Evolutionary conservation across 768 basidiomycete genomes (phyloP).

Genomic region (Leucocoprinus sp.): DNA sequence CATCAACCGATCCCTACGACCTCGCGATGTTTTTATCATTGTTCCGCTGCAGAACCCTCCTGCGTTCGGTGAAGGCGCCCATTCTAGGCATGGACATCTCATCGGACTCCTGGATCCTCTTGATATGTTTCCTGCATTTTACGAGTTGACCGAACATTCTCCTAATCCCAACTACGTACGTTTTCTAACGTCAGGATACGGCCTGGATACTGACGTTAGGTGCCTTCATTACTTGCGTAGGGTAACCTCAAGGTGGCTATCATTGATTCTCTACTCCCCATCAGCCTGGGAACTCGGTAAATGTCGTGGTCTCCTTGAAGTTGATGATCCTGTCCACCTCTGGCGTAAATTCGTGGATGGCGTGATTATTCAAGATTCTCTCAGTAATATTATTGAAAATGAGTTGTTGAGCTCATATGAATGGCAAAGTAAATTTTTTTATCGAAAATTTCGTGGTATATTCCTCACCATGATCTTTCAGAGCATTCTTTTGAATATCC

Average conservation of each 20-base stretch:
- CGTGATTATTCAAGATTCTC: slow-evolving; percentile 23
- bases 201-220: not conserved
- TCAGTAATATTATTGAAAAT: slow-evolving; percentile 27
- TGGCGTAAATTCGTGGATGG: slow-evolving; percentile 38
- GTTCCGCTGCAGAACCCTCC: slow-evolving; percentile 40
- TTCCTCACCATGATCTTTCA: slow-evolving; percentile 13
- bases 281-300: slow-evolving; percentile 32
- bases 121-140: slow-evolving; percentile 45
- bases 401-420: slow-evolving; percentile 35
- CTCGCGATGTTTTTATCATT: slow-evolving; percentile 38
- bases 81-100: slow-evolving; percentile 27
- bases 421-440: slow-evolving; percentile 30
- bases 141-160: slow-evolving; percentile 19
- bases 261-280: slow-evolving; percentile 23
- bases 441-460: not conserved
- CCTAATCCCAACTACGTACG: not conserved
- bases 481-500: slow-evolving; percentile 32
- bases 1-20: slow-evolving; percentile 24
- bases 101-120: slow-evolving; percentile 47
- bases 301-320: slow-evolving; percentile 18
- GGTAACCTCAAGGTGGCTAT: slow-evolving; percentile 21
- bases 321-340: slow-evolving; percentile 27
- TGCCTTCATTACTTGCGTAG: too few species aligned
- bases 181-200: not conserved
- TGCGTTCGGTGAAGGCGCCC: slow-evolving; percentile 24